Percentiles rank a stretch among this genome's conserved stretches.
Conservation (phyloP, 2,329 filamentous ascomycete genomes). For the Phoma sp. region DNA sequence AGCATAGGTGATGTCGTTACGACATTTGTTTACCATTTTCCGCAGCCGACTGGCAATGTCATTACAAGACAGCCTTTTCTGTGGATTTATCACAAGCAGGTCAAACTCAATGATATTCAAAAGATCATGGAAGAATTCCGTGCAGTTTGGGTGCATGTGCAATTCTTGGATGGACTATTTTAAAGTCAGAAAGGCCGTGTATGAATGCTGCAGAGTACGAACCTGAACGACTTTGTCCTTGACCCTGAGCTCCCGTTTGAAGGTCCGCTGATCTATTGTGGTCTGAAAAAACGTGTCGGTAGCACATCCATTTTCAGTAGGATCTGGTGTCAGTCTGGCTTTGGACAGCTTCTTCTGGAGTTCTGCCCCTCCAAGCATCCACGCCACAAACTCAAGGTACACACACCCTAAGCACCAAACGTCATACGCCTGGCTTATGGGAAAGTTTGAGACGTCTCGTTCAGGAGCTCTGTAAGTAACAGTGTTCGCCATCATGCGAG, state of each 20-base stretch:
- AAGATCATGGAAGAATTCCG: slow-evolving; percentile 12
- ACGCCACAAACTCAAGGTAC: slow-evolving; percentile 22
- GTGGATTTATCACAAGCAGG: neutral
- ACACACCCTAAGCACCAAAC: slow-evolving; percentile 33
- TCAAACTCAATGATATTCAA: neutral
- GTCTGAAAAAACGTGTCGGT: neutral
- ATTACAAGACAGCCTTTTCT: too few species aligned
- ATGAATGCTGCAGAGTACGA: neutral
- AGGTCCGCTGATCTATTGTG: slow-evolving; percentile 7
- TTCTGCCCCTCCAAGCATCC: slow-evolving; percentile 15
- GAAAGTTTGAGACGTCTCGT: slow-evolving; percentile 4
- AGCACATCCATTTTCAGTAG: too few species aligned
- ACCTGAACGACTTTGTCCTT: slow-evolving; percentile 10
- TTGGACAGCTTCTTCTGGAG: slow-evolving; percentile 1
- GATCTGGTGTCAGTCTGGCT: neutral
- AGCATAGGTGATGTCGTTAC: neutral
- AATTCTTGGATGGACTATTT: slow-evolving; percentile 13
- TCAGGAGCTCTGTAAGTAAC: slow-evolving; percentile 23
- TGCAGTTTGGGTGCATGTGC: slow-evolving; percentile 14
- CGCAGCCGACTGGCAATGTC: neutral
- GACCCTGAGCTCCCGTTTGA: slow-evolving; percentile 1
- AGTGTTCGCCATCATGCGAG: neutral
- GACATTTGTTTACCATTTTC: neutral
- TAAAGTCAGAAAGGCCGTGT: neutral
- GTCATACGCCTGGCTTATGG: slow-evolving; percentile 21